These are phyloP conservation scores for Medicago ruthenica DNA, from an alignment of 306 rosid genomes.

Conservation along the genomic window DNA sequence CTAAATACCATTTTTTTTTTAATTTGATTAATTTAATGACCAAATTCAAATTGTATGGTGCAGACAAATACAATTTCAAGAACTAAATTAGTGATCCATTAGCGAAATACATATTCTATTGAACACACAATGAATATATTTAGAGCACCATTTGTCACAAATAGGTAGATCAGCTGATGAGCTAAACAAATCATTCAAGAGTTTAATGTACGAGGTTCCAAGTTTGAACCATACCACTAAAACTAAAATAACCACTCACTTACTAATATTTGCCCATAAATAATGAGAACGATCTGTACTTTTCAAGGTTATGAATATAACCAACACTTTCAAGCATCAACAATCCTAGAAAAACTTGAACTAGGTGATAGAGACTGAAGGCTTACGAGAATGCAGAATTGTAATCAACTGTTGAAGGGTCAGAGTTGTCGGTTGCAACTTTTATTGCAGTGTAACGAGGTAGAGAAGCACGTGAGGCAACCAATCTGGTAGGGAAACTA, in stretches of 20 bases:
- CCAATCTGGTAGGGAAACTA: slow-evolving; percentile 42
- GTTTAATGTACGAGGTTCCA: no score
- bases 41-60: neutral
- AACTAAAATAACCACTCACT: no score
- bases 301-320: neutral
- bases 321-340: neutral
- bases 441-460: slow-evolving; percentile 46
- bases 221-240: no score
- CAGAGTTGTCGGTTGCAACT: slow-evolving; percentile 40
- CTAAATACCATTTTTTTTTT: neutral
- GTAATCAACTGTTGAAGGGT: slow-evolving; percentile 57
- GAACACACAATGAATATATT: no score
- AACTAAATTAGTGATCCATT: no score
- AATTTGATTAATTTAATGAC: neutral
- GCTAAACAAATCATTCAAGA: no score
- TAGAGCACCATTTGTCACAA: neutral
- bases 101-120: no score
- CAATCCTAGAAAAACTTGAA: neutral
- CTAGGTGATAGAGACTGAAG: neutral
- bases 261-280: no score
- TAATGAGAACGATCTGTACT: neutral
- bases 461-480: slow-evolving; percentile 36
- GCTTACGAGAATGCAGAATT: slow-evolving; percentile 62
- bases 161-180: no score
- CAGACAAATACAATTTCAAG: no score